These are phyloP conservation scores for Aspergillus sp. DNA, from an alignment of 2,329 filamentous ascomycete genomes.

Conservation along the genomic window DNA sequence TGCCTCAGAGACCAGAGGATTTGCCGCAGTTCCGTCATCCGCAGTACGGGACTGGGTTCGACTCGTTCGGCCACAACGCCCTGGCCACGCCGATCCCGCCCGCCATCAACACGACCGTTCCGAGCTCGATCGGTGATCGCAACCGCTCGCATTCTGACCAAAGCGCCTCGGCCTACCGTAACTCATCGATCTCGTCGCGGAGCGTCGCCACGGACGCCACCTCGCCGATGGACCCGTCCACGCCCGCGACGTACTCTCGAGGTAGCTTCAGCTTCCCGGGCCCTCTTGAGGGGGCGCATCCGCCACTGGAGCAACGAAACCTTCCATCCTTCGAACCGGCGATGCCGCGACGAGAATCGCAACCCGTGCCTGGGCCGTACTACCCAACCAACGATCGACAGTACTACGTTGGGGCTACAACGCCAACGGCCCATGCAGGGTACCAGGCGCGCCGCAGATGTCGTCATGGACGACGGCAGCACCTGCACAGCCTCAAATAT, in stretches of 20 bases:
- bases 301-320: conserved; percentile 23
- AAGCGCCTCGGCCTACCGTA: conserved; percentile 30
- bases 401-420: conserved; percentile 23
- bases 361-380: conserved; percentile 24
- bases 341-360: conserved; percentile 28
- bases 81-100: conserved; percentile 26
- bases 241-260: conserved; percentile 27
- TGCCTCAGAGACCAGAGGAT: conserved; percentile 29
- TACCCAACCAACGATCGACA: conserved; percentile 23
- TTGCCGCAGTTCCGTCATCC: conserved; percentile 26
- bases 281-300: conserved; percentile 22
- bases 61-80: conserved; percentile 25
- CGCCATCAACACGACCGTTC: conserved; percentile 20
- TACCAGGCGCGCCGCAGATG: conserved; percentile 22
- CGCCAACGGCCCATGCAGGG: conserved; percentile 20
- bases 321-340: conserved; percentile 23
- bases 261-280: conserved; percentile 29
- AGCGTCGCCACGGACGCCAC: conserved; percentile 29
- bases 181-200: conserved; percentile 31
- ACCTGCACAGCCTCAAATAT: conserved; percentile 30
- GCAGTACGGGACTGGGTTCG: conserved; percentile 26
- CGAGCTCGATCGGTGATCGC: conserved; percentile 26
- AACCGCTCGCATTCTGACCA: conserved; percentile 28
- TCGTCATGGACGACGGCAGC: conserved; percentile 31
- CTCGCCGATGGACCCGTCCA: conserved; percentile 30